phyloP scores from a whole-genome alignment of 805 yeast genomes.

The Cyberlindnera amylophila region DNA sequence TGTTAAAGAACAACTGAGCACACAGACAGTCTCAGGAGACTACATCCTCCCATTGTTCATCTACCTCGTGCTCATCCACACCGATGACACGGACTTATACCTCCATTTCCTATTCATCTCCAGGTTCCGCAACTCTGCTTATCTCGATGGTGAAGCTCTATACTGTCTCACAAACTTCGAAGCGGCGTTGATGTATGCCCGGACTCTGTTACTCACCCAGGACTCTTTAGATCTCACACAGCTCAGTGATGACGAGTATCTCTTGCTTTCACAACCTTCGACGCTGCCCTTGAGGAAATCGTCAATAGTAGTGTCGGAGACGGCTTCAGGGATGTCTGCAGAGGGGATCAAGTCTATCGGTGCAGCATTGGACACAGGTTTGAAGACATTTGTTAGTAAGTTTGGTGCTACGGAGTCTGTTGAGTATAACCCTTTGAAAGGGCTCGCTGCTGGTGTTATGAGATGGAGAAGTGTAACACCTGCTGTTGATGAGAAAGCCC shows the following conservation, averaged over 20 bases:
- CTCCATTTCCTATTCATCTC: slow-evolving; percentile 22
- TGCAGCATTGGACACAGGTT: slow-evolving; percentile 14
- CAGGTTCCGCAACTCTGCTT: slow-evolving; percentile 20
- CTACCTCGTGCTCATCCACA: slow-evolving; percentile 19
- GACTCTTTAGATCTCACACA: slow-evolving; percentile 11
- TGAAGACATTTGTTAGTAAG: slow-evolving; percentile 13
- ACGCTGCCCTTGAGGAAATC: slow-evolving; percentile 3
- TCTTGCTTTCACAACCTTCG: slow-evolving; percentile 6
- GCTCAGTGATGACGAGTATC: slow-evolving; percentile 15
- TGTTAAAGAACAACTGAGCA: slow-evolving; percentile 2
- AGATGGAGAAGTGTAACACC: slow-evolving; percentile 14
- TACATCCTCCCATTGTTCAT: slow-evolving; percentile 24
- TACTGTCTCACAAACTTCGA: slow-evolving; percentile 27
- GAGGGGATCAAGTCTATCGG: slow-evolving; percentile 8
- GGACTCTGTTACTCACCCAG: slow-evolving; percentile 12
- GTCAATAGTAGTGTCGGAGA: slow-evolving; percentile 1
- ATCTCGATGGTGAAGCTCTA: slow-evolving; percentile 17
- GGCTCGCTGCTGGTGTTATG: slow-evolving; percentile 22
- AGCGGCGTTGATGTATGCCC: slow-evolving; percentile 23
- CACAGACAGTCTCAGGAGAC: slow-evolving; percentile 20
- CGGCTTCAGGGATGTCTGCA: neutral
- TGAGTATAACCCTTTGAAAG: slow-evolving; percentile 20
- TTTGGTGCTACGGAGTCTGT: slow-evolving; percentile 9
- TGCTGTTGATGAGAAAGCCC: neutral
- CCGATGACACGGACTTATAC: slow-evolving; percentile 15